These are phyloP conservation scores for Stagonosporopsis vannaccii DNA, from an alignment of 2,329 filamentous ascomycete genomes.

Conservation along the genomic window DNA sequence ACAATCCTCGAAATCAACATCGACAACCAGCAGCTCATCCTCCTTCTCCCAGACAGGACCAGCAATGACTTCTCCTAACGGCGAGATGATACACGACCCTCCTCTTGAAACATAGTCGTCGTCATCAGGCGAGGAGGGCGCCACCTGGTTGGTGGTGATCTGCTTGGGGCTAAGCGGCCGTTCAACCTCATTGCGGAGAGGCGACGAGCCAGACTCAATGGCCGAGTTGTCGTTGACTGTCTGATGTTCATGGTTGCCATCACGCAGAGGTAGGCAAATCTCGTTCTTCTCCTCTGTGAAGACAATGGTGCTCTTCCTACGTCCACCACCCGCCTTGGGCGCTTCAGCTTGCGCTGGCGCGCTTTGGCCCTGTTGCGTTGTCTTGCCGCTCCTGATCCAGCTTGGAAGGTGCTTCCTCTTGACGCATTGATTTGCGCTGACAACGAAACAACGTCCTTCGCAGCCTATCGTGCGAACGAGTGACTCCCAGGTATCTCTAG, in stretches of 20 bases:
- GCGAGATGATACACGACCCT: conserved; percentile 82
- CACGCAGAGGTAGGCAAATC: conserved; percentile 52
- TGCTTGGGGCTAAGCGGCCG: conserved; percentile 28
- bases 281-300: conserved; percentile 54
- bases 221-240: conserved; percentile 28
- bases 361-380: neutral
- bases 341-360: conserved; percentile 3
- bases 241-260: conserved; percentile 15
- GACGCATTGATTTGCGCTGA: conserved; percentile 85
- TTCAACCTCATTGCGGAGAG: conserved; percentile 18
- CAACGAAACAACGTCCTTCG: conserved; percentile 85
- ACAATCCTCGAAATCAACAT: conserved; percentile 89
- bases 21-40: conserved; percentile 69
- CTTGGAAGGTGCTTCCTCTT: conserved; percentile 63
- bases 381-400: conserved; percentile 58
- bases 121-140: conserved; percentile 19
- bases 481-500: conserved; percentile 79
- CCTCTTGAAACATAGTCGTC: conserved; percentile 72
- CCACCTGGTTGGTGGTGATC: conserved; percentile 15
- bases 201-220: conserved; percentile 31
- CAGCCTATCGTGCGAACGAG: conserved; percentile 83
- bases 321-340: conserved; percentile 17
- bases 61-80: conserved; percentile 78
- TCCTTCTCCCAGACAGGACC: conserved; percentile 85
- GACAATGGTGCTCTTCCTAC: conserved; percentile 52